Percentiles rank a stretch among this genome's conserved stretches.
Conservation (phyloP, 768 basidiomycete species). For the Rhizopogon vinicolor region DNA sequence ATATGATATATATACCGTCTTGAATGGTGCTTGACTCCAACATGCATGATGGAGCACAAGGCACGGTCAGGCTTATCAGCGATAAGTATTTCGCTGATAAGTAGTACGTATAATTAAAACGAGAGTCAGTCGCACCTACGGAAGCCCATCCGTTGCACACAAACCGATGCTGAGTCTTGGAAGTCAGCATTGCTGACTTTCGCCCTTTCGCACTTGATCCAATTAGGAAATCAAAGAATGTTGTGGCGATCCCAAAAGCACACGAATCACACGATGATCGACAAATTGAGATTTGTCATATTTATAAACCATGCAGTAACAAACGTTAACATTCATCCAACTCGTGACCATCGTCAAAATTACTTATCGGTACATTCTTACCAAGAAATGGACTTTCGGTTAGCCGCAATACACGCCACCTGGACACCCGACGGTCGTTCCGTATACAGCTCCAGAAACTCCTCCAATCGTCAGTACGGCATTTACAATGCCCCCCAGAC, state of each 20-base stretch:
- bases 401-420: constrained; percentile 24
- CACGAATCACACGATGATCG: not conserved
- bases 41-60: not conserved
- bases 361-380: not conserved
- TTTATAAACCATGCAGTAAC: not conserved
- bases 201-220: no score
- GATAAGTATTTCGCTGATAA: not conserved
- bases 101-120: not conserved
- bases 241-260: not conserved
- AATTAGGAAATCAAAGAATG: not conserved
- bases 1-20: not conserved
- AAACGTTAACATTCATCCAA: not conserved
- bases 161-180: no score
- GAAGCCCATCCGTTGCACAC: not conserved
- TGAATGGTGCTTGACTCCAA: not conserved
- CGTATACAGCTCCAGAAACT: constrained; percentile 20
- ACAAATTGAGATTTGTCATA: not conserved
- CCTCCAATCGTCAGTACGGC: constrained; percentile 26
- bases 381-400: not conserved
- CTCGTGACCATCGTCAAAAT: not conserved
- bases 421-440: constrained; percentile 26
- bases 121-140: not conserved
- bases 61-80: not conserved
- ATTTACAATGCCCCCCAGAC: constrained; percentile 31
- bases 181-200: no score